Evolutionary conservation across 1,284 basidiomycete genomes (phyloP).

Genomic region (Sporisorium scitamineum): DNA sequence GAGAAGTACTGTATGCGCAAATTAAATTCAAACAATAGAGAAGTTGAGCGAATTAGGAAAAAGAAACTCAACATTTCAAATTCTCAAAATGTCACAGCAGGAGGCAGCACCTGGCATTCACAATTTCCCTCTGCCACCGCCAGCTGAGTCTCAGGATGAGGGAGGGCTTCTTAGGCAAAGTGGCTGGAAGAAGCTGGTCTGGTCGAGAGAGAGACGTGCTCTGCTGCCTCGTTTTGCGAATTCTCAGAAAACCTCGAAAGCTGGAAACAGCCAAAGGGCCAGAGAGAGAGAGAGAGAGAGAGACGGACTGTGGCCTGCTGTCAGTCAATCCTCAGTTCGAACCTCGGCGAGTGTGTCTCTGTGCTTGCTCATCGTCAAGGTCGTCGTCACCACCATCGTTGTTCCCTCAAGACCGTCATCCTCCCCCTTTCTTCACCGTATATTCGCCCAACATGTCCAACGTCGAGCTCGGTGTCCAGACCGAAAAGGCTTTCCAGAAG

Average conservation of each 20-base stretch:
- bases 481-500: constrained; percentile 78
- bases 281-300: no score
- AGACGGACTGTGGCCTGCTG: background rate
- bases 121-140: no score
- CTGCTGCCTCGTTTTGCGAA: constrained; percentile 4
- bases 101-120: no score
- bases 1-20: background rate
- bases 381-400: constrained; percentile 42
- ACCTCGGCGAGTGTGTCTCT: constrained; percentile 8
- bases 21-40: background rate
- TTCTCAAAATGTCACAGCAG: background rate
- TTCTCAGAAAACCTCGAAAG: background rate
- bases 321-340: background rate
- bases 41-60: no score
- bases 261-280: constrained; percentile 4
- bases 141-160: no score
- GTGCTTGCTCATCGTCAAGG: constrained; percentile 17
- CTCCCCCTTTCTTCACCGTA: constrained; percentile 43
- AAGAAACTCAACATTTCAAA: background rate
- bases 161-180: no score
- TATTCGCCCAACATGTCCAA: constrained; percentile 64
- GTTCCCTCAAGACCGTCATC: constrained; percentile 37
- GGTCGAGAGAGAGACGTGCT: background rate
- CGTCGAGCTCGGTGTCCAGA: constrained; percentile 68
- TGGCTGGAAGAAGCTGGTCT: constrained; percentile 1